phyloP scores from a whole-genome alignment of 176 grass and related monocot species.

The Aegilops speltoides region DNA sequence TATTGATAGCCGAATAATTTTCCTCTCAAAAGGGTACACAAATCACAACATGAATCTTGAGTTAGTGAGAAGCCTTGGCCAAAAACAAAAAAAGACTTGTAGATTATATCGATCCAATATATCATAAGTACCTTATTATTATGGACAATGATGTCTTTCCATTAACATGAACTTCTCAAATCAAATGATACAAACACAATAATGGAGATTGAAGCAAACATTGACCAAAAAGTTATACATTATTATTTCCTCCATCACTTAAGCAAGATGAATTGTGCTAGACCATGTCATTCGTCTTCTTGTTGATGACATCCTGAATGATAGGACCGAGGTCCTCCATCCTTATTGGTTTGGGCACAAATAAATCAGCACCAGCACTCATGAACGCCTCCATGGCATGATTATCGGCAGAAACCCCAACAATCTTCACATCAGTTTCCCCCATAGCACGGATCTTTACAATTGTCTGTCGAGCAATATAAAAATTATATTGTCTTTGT shows the following conservation, averaged over 20 bases:
- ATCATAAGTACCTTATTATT: not conserved
- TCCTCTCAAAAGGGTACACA: not conserved
- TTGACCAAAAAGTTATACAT: not conserved
- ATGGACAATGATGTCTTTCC: not conserved
- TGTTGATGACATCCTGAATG: not conserved
- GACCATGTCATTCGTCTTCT: constrained; percentile 11
- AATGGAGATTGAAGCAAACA: not conserved
- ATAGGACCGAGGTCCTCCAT: not conserved
- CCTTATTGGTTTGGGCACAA: constrained; percentile 18
- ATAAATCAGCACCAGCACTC: constrained; percentile 20
- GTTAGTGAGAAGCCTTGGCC: not conserved
- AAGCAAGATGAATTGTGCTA: not conserved
- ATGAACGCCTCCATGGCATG: not conserved
- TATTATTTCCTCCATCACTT: not conserved
- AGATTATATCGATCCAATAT: not conserved
- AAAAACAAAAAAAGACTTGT: not conserved
- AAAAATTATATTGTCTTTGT: not conserved
- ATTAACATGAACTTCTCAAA: not conserved
- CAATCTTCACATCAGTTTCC: constrained; percentile 27
- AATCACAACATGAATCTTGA: not conserved
- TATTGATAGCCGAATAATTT: no score
- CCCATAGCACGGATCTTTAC: constrained; percentile 30
- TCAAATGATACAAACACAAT: not conserved
- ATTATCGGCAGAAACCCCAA: constrained; percentile 22
- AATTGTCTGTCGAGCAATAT: not conserved